phyloP scores from a whole-genome alignment of 192 early-diverging fungal species.

The Coemansia sp. region DNA sequence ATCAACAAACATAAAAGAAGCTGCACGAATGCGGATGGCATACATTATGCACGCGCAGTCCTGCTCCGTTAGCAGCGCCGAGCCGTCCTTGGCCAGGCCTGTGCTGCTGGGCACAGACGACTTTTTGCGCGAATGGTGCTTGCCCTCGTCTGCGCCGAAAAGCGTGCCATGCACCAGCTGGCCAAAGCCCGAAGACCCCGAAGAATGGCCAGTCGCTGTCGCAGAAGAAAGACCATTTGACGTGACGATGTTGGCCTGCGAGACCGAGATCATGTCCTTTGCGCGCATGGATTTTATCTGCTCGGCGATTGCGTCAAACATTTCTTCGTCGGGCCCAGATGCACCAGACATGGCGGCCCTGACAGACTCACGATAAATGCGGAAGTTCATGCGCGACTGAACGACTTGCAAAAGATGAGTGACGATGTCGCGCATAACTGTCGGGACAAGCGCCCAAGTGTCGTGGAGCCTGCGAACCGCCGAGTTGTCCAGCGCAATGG shows the following conservation, averaged over 20 bases:
- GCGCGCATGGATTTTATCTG: slow-evolving; percentile 44
- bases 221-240: slow-evolving; percentile 19
- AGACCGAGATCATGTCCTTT: slow-evolving; percentile 38
- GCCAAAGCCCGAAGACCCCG: slow-evolving; percentile 28
- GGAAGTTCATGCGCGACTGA: slow-evolving; percentile 53
- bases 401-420: slow-evolving; percentile 37
- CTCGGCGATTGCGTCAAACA: slow-evolving; percentile 39
- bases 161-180: slow-evolving; percentile 42
- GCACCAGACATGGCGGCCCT: slow-evolving; percentile 45
- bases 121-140: slow-evolving; percentile 45
- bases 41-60: slow-evolving; percentile 54
- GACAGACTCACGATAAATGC: slow-evolving; percentile 51
- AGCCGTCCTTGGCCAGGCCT: slow-evolving; percentile 17
- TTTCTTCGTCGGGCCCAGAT: slow-evolving; percentile 49
- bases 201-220: slow-evolving; percentile 16
- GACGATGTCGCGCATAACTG: slow-evolving; percentile 48
- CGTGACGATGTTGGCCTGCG: slow-evolving; percentile 21
- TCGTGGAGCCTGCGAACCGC: slow-evolving; percentile 52
- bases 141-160: slow-evolving; percentile 35
- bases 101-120: slow-evolving; percentile 22
- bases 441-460: slow-evolving; percentile 49
- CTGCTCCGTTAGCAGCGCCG: slow-evolving; percentile 41
- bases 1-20: slow-evolving; percentile 47
- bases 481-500: slow-evolving; percentile 51
- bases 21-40: slow-evolving; percentile 48